These are phyloP conservation scores for Cucurbita argyrosperma DNA, from an alignment of 306 rosid genomes.

Conservation along the genomic window DNA sequence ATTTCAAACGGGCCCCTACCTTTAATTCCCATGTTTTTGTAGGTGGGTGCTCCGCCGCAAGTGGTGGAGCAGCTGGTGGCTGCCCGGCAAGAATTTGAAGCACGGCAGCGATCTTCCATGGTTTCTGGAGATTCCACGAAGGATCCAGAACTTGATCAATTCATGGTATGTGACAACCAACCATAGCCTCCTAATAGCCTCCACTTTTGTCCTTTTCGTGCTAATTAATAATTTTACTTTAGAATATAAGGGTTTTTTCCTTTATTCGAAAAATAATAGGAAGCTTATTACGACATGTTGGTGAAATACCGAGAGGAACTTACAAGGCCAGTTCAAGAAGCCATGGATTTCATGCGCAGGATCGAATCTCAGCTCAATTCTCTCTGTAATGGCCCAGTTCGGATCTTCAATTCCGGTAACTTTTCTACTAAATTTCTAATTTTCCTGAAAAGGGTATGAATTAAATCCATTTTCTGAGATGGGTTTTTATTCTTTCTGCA, in stretches of 20 bases:
- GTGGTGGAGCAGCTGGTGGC: constrained; percentile 64
- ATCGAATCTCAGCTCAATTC: constrained; percentile 69
- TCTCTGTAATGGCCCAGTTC: constrained; percentile 51
- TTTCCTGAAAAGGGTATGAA: background rate
- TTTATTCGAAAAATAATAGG: constrained; percentile 24
- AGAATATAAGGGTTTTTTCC: background rate
- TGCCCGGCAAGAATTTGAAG: constrained; percentile 62
- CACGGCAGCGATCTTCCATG: constrained; percentile 57
- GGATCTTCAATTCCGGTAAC: constrained; percentile 55
- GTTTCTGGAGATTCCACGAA: constrained; percentile 40
- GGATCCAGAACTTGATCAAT: constrained; percentile 96
- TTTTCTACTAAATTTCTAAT: background rate
- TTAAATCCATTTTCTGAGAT: background rate
- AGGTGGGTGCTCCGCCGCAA: constrained; percentile 92
- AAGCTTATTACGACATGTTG: constrained; percentile 85
- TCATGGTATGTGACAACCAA: constrained; percentile 41
- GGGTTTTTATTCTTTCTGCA: background rate
- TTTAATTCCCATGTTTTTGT: background rate
- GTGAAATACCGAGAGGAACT: constrained; percentile 89
- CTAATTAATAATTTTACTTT: background rate
- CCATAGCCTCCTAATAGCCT: background rate
- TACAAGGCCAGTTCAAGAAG: constrained; percentile 87
- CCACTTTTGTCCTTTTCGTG: background rate
- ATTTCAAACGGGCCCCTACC: background rate
- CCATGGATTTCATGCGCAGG: constrained; percentile 87